Percentiles rank a stretch among this genome's conserved stretches.
phyloP scores from a whole-genome alignment of 768 basidiomycete genomes.

The Boletus rex-veris region DNA sequence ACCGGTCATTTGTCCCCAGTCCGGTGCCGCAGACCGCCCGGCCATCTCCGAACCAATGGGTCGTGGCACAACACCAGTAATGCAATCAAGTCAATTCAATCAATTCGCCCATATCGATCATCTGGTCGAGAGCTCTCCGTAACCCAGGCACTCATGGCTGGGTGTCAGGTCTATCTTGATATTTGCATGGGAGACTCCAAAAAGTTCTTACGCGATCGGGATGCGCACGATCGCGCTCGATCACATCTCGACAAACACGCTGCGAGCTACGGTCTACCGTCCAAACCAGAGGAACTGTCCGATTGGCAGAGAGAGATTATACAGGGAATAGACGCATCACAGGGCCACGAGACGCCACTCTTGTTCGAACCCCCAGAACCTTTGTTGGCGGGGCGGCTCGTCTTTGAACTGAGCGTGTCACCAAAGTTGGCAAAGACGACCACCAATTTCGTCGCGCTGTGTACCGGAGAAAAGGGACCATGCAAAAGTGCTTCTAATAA shows the following conservation, averaged over 20 bases:
- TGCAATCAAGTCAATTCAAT: neutral
- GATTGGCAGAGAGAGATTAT: conserved; percentile 45
- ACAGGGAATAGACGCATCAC: conserved; percentile 38
- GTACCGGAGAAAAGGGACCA: conserved; percentile 42
- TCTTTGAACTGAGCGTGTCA: conserved; percentile 38
- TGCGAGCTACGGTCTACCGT: conserved; percentile 41
- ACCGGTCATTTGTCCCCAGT: too few species aligned
- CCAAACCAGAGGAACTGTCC: conserved; percentile 36
- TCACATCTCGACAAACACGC: conserved; percentile 37
- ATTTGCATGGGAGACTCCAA: conserved; percentile 39
- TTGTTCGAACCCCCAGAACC: conserved; percentile 36
- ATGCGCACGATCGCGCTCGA: conserved; percentile 33
- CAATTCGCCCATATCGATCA: neutral
- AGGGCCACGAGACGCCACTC: conserved; percentile 31
- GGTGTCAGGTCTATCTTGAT: conserved; percentile 35
- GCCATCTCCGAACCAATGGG: too few species aligned
- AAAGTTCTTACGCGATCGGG: conserved; percentile 21
- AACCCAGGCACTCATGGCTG: conserved; percentile 4
- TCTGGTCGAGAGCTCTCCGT: neutral
- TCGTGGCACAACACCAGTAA: too few species aligned
- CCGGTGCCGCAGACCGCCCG: too few species aligned
- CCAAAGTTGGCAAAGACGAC: conserved; percentile 44
- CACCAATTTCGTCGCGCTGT: conserved; percentile 47
- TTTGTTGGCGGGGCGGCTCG: conserved; percentile 39
- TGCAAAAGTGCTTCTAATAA: conserved; percentile 48